Percentiles rank a stretch among this genome's conserved stretches.
Evolutionary conservation across 2,329 filamentous ascomycete genomes (phyloP).

Genomic region (Claviceps maximensis): DNA sequence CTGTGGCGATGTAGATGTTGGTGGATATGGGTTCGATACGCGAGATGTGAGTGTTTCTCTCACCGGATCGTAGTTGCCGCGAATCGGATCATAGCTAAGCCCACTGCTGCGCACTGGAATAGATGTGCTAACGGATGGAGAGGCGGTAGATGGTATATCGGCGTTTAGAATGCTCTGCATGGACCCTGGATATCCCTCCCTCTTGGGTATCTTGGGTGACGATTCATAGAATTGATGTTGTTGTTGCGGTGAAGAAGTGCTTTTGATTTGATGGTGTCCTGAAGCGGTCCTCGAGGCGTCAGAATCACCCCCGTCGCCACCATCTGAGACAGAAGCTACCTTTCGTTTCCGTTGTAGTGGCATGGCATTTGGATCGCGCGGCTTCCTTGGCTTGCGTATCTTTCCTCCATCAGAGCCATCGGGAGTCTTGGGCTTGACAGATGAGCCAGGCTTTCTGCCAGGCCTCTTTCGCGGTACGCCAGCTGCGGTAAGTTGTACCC

Average conservation of each 20-base stretch:
- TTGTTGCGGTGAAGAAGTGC: slow-evolving; percentile 10
- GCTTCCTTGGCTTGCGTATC: slow-evolving; percentile 40
- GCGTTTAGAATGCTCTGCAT: slow-evolving; percentile 46
- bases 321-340: slow-evolving; percentile 25
- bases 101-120: slow-evolving; percentile 51
- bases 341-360: slow-evolving; percentile 43
- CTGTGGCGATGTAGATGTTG: slow-evolving; percentile 38
- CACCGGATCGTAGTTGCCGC: slow-evolving; percentile 57
- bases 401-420: slow-evolving; percentile 31
- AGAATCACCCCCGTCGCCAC: slow-evolving; percentile 20
- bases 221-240: slow-evolving; percentile 13
- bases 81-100: slow-evolving; percentile 81
- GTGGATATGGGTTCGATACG: slow-evolving; percentile 32
- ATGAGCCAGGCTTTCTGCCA: slow-evolving; percentile 49
- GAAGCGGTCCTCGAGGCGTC: slow-evolving; percentile 13
- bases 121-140: slow-evolving; percentile 26
- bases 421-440: slow-evolving; percentile 29
- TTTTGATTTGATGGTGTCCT: slow-evolving; percentile 11
- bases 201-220: slow-evolving; percentile 34
- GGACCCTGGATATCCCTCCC: slow-evolving; percentile 35
- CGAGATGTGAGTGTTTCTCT: slow-evolving; percentile 46
- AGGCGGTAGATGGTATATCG: slow-evolving; percentile 29
- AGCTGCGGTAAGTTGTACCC: slow-evolving; percentile 41
- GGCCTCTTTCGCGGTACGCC: slow-evolving; percentile 50
- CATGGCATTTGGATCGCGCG: slow-evolving; percentile 45